Base-by-base conservation (phyloP, 768 basidiomycete genomes). In the Inosperma sp. region DNA sequence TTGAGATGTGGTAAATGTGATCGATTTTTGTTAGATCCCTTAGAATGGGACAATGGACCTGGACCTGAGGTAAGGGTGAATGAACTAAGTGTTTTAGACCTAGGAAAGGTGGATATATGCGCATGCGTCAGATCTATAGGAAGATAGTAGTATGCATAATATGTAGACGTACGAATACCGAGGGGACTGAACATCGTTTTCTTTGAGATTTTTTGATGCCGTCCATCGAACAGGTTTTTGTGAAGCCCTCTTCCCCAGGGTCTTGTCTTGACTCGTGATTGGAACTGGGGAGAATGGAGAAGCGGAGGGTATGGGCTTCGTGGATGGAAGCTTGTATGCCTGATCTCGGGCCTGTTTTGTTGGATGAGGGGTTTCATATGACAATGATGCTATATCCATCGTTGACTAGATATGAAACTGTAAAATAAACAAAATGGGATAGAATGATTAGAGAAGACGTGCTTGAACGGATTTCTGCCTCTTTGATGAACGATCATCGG, bases 331-430 rank as follows among this genome's bases (percentile, higher is more conserved):
- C 31, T 48, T 56, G 52, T 53, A 62, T 6, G 56, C 48, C 31
- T 59, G 56, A 29, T 48, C 53, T 36, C 53, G 55, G 17, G 59
- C 42, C 17, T 51, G 51, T 3, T 55, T n/a, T 6, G 61, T 56
- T 23, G 61, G 61, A 26, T 58, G 55, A n/a, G 61, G 61, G 6
- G 61, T 62, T 49, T 59, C 56, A 42, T 58, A 51, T 31, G 41
- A 21, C 25, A 17, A 41, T 41, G 34, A 14, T 30, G 19, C 40
- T 17, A 23, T 34, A 7, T 14, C 19, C 50, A 51, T 51, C 14
- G 34, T 35, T 36, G 43, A 10, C 14, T 19, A 53, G 42, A 30
- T 45, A 42, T 4, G 7, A 12, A 9, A 19, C 5, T n/a, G 26
- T 41, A 33, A 42, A 16, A 36, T 19, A n/a, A 41, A 9, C 27